A percentile compares a stretch with the other conserved stretches of the same genome.
phyloP scores from a whole-genome alignment of 768 basidiomycete species.

The Suillus subalutaceus region DNA sequence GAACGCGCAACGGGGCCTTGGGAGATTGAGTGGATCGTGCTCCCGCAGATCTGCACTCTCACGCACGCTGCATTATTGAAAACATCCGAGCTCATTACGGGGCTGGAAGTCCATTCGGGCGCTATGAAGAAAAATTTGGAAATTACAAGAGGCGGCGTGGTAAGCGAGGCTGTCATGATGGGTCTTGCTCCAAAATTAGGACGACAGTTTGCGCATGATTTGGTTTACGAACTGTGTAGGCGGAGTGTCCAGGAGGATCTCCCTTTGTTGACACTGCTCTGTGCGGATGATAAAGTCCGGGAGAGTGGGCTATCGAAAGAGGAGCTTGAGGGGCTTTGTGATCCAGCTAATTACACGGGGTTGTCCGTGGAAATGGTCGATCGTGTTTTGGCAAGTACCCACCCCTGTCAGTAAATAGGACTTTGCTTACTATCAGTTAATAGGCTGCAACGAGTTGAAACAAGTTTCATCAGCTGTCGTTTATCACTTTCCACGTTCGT shows the following conservation, averaged over 20 bases:
- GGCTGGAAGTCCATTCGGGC: conserved; percentile 43
- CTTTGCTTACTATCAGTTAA: background rate
- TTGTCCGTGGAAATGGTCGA: conserved; percentile 33
- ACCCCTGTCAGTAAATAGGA: background rate
- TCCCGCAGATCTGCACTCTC: conserved; percentile 48
- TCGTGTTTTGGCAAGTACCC: conserved; percentile 13
- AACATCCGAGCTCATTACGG: conserved; percentile 37
- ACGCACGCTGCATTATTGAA: conserved; percentile 43
- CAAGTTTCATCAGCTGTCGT: background rate
- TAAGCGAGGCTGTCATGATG: conserved; percentile 54
- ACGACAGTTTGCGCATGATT: conserved; percentile 47
- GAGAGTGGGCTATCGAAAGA: conserved; percentile 27
- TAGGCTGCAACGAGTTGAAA: background rate
- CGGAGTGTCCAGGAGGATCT: conserved; percentile 28
- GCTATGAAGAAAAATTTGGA: conserved; percentile 44
- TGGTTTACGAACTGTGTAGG: conserved; percentile 46
- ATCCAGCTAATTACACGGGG: conserved; percentile 44
- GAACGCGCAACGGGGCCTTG: conserved; percentile 52
- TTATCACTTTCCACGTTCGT: background rate
- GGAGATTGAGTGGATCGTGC: conserved; percentile 53
- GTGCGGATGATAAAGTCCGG: conserved; percentile 29
- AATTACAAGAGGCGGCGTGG: conserved; percentile 43
- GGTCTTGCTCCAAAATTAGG: conserved; percentile 43
- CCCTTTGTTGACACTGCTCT: conserved; percentile 37
- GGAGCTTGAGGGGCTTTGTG: conserved; percentile 36